A percentile compares a stretch with the other conserved stretches of the same genome.
Conservation (phyloP, 228 moss, liverwort and hornwort species). For the Sphagnum fallax region DNA sequence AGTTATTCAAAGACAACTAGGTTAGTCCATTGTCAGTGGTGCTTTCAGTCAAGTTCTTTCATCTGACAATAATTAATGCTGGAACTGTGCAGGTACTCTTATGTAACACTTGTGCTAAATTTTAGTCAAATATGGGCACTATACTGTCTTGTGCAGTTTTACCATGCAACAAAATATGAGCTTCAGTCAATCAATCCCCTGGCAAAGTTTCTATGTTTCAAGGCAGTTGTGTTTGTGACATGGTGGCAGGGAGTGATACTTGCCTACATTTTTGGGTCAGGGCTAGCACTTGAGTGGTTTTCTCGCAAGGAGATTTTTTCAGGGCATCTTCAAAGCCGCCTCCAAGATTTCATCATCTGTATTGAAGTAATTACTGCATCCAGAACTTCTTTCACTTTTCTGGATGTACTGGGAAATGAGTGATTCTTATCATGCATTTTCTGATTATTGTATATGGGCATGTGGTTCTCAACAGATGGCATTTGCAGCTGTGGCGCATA, state of each 20-base stretch:
- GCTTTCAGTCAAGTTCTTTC: too few relatives aligned
- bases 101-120: slow-evolving; percentile 75
- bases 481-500: slow-evolving; percentile 80
- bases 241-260: slow-evolving; percentile 99
- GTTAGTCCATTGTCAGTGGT: too few relatives aligned
- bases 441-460: background rate
- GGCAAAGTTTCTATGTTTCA: slow-evolving; percentile 90
- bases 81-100: slow-evolving; percentile 63
- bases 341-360: slow-evolving; percentile 81
- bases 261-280: slow-evolving; percentile 67
- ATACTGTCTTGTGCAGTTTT: slow-evolving; percentile 93
- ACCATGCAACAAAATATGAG: slow-evolving; percentile 72
- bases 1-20: background rate
- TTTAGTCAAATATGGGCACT: slow-evolving; percentile 99
- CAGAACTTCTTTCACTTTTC: background rate
- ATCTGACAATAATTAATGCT: background rate
- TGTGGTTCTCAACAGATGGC: slow-evolving; percentile 49
- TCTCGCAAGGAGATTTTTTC: slow-evolving; percentile 32
- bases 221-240: slow-evolving; percentile 96
- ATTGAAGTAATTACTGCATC: slow-evolving; percentile 33
- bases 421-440: background rate
- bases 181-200: slow-evolving; percentile 78
- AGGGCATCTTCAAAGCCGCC: slow-evolving; percentile 63
- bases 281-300: slow-evolving; percentile 52
- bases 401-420: background rate